phyloP scores from a whole-genome alignment of 2,329 filamentous ascomycete species.

The Nectriaceae sp. region DNA sequence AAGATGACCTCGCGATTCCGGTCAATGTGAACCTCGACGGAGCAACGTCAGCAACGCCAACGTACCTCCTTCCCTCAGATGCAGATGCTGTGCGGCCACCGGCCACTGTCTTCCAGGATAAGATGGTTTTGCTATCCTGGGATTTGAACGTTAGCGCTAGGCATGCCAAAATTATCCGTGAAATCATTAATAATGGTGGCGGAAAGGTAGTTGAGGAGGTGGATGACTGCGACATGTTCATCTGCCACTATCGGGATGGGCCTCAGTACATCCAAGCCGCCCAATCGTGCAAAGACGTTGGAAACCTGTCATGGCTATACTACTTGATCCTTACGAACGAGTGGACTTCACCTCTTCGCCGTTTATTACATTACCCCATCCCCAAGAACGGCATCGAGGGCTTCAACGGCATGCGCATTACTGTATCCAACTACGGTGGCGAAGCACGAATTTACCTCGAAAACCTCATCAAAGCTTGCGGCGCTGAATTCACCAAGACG shows the following conservation, averaged over 20 bases:
- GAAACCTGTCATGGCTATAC: slow-evolving; percentile 92
- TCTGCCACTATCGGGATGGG: slow-evolving; percentile 87
- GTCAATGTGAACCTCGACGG: slow-evolving; percentile 65
- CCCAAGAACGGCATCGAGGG: slow-evolving; percentile 76
- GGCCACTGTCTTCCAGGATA: slow-evolving; percentile 76
- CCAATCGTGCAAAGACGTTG: slow-evolving; percentile 77
- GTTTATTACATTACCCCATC: slow-evolving; percentile 87
- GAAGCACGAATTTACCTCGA: slow-evolving; percentile 93
- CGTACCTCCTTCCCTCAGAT: slow-evolving; percentile 46
- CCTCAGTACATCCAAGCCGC: slow-evolving; percentile 76
- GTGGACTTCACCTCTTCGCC: slow-evolving; percentile 83
- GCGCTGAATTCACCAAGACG: slow-evolving; percentile 89
- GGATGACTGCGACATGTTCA: slow-evolving; percentile 75
- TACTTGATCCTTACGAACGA: slow-evolving; percentile 84
- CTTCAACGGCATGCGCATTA: slow-evolving; percentile 77
- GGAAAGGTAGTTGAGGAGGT: slow-evolving; percentile 68
- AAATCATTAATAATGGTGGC: slow-evolving; percentile 71
- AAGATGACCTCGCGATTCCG: slow-evolving; percentile 58
- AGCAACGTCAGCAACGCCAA: slow-evolving; percentile 56
- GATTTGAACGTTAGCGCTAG: slow-evolving; percentile 73
- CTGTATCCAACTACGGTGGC: slow-evolving; percentile 93
- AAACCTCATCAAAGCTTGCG: slow-evolving; percentile 81
- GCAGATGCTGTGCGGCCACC: slow-evolving; percentile 47
- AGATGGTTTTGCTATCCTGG: slow-evolving; percentile 72
- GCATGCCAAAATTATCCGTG: slow-evolving; percentile 66